Conservation (phyloP, 2,329 filamentous ascomycete genomes). For the Colletotrichum sp. region DNA sequence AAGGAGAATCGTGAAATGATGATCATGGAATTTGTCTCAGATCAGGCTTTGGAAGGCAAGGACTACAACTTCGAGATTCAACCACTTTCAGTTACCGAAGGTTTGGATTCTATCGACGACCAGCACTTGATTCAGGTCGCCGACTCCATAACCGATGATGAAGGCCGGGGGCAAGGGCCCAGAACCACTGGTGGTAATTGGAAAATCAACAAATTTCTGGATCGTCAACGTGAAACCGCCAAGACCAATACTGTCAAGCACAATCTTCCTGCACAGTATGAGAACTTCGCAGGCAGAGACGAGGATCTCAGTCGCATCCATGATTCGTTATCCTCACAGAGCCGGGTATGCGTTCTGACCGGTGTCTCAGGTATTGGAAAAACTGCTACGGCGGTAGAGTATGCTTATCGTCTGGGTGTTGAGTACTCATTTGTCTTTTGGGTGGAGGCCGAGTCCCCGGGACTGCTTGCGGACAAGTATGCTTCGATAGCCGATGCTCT, state of each 20-base stretch:
- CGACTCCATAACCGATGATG: neutral
- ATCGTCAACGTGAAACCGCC: neutral
- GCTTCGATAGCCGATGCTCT: neutral
- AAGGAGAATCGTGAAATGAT: neutral
- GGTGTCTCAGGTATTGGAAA: neutral
- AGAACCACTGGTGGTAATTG: too few relatives aligned
- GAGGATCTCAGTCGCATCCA: neutral
- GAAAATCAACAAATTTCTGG: neutral
- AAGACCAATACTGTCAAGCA: neutral
- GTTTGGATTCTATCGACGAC: neutral
- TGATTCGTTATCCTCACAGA: neutral
- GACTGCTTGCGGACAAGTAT: neutral
- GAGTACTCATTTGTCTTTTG: neutral
- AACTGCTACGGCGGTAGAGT: neutral
- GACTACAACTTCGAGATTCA: too few relatives aligned
- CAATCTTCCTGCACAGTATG: neutral
- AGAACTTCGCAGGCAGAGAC: neutral
- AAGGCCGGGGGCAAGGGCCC: too few relatives aligned
- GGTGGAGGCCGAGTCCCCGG: neutral
- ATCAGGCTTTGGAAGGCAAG: neutral
- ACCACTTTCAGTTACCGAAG: neutral
- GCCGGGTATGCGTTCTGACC: neutral
- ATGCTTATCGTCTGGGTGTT: neutral
- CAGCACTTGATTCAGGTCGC: neutral
- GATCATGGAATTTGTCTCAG: neutral